phyloP scores from a whole-genome alignment of 345 rosid species.

The Gossypium anomalum region DNA sequence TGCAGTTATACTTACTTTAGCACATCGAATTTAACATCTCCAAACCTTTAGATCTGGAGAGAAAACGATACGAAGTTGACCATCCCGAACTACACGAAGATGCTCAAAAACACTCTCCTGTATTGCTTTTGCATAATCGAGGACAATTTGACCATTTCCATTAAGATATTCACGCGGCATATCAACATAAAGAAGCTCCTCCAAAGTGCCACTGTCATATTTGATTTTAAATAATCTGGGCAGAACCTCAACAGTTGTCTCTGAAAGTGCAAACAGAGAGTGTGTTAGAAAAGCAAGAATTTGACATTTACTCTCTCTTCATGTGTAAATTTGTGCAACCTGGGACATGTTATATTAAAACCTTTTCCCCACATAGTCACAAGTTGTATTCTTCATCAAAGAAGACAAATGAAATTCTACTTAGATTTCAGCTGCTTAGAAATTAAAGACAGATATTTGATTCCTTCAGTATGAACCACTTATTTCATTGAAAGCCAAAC shows the following conservation, averaged over 20 bases:
- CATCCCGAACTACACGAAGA: conserved; percentile 79
- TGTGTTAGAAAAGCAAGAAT: not conserved
- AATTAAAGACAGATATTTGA: not conserved
- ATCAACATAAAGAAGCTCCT: conserved; percentile 70
- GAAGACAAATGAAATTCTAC: not conserved
- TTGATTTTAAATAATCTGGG: conserved; percentile 79
- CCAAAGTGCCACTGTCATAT: conserved; percentile 77
- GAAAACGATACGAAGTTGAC: conserved; percentile 67
- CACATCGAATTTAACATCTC: conserved; percentile 4
- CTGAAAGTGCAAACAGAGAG: conserved; percentile 31
- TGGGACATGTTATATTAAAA: not conserved
- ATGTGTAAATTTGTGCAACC: not conserved
- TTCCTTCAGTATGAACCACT: not conserved
- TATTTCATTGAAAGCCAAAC: not conserved
- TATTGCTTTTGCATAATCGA: conserved; percentile 80
- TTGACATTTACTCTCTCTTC: not conserved
- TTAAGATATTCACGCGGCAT: conserved; percentile 67
- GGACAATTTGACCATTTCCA: conserved; percentile 62
- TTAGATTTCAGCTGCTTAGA: not conserved
- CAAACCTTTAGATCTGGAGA: conserved; percentile 67
- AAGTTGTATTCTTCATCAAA: not conserved
- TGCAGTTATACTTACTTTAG: not conserved
- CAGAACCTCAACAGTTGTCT: conserved; percentile 75
- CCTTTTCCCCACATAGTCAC: not conserved
- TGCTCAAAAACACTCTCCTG: conserved; percentile 82